A percentile compares a stretch with the other conserved stretches of the same genome.
Conservation (phyloP, 495 filamentous ascomycete species). For the Penicillium pancosmium region DNA sequence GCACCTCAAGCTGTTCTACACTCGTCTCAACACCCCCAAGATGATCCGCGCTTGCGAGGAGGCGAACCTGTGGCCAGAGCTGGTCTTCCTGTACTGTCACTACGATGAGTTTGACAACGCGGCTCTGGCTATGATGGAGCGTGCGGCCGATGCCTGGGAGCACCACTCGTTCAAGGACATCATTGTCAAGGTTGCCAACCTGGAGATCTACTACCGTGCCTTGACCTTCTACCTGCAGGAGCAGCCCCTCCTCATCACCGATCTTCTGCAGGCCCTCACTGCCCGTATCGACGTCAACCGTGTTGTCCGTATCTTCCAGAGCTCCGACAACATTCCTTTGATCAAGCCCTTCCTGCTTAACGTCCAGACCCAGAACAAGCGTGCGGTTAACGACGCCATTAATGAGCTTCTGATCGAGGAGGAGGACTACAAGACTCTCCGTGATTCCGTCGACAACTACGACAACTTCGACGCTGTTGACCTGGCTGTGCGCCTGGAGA, state of each 20-base stretch:
- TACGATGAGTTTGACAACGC: slow-evolving; percentile 99
- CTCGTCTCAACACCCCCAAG: slow-evolving; percentile 97
- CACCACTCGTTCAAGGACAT: slow-evolving; percentile 99
- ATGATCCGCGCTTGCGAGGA: slow-evolving; percentile 95
- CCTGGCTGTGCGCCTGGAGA: slow-evolving; percentile 91
- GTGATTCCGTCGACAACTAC: slow-evolving; percentile 96
- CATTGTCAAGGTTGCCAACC: slow-evolving; percentile 94
- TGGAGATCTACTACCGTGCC: slow-evolving; percentile 98
- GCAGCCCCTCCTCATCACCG: slow-evolving; percentile 92
- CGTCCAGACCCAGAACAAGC: slow-evolving; percentile 97
- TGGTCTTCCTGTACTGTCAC: slow-evolving; percentile 98
- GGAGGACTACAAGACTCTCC: slow-evolving; percentile 97
- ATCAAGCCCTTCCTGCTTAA: slow-evolving; percentile 99
- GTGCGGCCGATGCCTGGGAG: slow-evolving; percentile 97
- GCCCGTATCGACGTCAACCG: slow-evolving; percentile 96
- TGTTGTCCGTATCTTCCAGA: slow-evolving; percentile 97
- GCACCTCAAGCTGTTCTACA: slow-evolving; percentile 99
- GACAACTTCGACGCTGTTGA: slow-evolving; percentile 98
- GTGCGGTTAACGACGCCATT: slow-evolving; percentile 95
- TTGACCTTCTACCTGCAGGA: slow-evolving; percentile 98
- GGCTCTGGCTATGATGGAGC: slow-evolving; percentile 98
- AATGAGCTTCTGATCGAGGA: slow-evolving; percentile 98
- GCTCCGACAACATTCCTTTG: slow-evolving; percentile 95
- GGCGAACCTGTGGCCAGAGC: slow-evolving; percentile 94
- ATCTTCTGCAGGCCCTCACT: slow-evolving; percentile 89